Evolutionary conservation across 768 basidiomycete genomes (phyloP), one percentile per base, ranked within the genome.

Genomic region (Tulasnella sp.): DNA sequence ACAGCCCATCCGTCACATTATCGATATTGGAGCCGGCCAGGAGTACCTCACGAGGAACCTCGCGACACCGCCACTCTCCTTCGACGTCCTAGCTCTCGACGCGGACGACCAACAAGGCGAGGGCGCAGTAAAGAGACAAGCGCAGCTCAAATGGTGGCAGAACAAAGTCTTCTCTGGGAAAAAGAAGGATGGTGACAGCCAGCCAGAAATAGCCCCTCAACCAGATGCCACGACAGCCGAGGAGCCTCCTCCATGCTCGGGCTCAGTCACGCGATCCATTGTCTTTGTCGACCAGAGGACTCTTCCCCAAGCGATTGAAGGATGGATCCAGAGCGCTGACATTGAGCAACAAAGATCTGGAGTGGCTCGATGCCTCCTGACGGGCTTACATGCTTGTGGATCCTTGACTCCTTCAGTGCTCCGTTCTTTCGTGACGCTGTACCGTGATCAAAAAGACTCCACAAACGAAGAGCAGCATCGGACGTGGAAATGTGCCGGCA

Each of bases 401-500:
- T 62, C 63, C 15, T 46, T 64, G 21, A 64, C 63, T 4, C 55
- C 62, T 12, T 22, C 62, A 11, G 61, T 64, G 3, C 24, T 64
- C 9, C 60, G 58, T 2, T 58, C 62, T 2, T 64, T 63, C 43
- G 34, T 64, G 17, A 30, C 57, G 3, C 60, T 62, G 12, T 24
- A 59, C 44, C 60, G 38, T 22, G 21, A 19, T 21, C 44, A 58
- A 48, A 41, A 49, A 19, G 25, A 10, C 19, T 5, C 34, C 7
- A 38, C 7, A 38, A 21, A 41, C 49, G 42, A 25, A 22, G 22
- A 2, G 31, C 3, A 12, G 12, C 60, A 45, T 48, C 12, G 30
- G 60, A 48, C 22, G 3, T 58, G 58, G 58, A 49, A 43, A n/a
- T 44, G 31, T 3, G 72, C 73, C 15, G 80, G 73, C 2, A 72